Conservation (phyloP, 176 grass and related monocot genomes). For the Musa schizocarpa region DNA sequence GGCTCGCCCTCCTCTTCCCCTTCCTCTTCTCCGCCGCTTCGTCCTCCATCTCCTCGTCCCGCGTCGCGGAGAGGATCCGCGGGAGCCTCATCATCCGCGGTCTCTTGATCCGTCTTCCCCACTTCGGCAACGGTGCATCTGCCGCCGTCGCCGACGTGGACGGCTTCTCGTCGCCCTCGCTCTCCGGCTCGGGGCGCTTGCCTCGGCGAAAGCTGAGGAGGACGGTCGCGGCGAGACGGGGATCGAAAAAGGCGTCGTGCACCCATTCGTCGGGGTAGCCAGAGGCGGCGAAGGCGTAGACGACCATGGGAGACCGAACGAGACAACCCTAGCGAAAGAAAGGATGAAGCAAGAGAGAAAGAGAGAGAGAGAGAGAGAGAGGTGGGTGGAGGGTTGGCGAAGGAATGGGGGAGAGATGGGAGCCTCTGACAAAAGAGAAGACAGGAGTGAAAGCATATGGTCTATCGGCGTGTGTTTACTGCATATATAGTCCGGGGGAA, state of each 20-base stretch:
- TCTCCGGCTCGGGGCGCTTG: neutral
- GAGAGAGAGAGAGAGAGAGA: neutral
- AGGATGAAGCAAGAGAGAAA: neutral
- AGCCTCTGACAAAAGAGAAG: no score
- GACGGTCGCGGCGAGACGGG: neutral
- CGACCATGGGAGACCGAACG: neutral
- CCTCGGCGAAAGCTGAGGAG: neutral
- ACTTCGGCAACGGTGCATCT: slow-evolving; percentile 8
- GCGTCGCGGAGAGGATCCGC: slow-evolving; percentile 4
- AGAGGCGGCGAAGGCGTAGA: neutral
- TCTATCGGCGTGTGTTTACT: no score
- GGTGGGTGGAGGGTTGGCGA: neutral
- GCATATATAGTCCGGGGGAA: no score
- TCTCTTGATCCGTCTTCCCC: slow-evolving; percentile 1
- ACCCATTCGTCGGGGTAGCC: neutral
- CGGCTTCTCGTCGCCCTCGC: neutral
- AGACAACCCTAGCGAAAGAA: neutral
- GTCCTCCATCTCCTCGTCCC: neutral
- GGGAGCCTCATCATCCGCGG: neutral
- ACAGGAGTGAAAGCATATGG: no score
- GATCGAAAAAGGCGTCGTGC: neutral
- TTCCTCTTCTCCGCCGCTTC: neutral
- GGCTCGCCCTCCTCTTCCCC: slow-evolving; percentile 25
- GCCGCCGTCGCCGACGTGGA: neutral
- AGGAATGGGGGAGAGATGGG: neutral